Percentiles rank a stretch among this genome's conserved stretches.
phyloP scores from a whole-genome alignment of 352 stramenopile genomes.

The Globisporangium polare region DNA sequence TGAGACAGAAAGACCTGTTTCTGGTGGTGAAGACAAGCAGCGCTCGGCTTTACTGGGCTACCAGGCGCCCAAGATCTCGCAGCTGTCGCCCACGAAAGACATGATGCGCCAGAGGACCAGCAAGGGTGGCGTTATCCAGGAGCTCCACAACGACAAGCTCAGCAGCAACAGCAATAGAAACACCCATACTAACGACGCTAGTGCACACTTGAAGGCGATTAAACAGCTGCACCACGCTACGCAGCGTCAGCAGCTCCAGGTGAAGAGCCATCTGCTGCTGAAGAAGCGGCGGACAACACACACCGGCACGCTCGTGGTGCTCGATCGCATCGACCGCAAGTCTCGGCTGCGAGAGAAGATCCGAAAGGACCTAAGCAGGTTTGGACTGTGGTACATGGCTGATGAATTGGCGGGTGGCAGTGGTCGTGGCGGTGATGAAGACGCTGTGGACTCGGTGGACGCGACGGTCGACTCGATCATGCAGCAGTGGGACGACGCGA shows the following conservation, averaged over 20 bases:
- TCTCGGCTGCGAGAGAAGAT: constrained; percentile 42
- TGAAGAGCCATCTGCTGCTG: constrained; percentile 11
- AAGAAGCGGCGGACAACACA: constrained; percentile 28
- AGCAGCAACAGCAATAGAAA: constrained; percentile 2
- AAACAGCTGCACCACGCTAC: constrained; percentile 5
- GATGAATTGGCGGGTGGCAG: neutral
- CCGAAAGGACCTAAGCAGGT: constrained; percentile 50
- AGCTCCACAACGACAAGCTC: neutral
- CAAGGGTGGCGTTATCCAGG: constrained; percentile 7
- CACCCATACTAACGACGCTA: neutral
- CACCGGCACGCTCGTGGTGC: constrained; percentile 25
- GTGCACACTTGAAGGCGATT: neutral
- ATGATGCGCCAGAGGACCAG: constrained; percentile 1
- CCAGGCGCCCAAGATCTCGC: constrained; percentile 42
- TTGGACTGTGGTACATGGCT: constrained; percentile 49
- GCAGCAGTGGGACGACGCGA: constrained; percentile 38
- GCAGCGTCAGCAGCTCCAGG: constrained; percentile 16
- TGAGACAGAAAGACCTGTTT: neutral
- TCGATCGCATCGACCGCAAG: constrained; percentile 27
- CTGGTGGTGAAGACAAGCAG: neutral
- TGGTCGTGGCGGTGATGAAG: neutral
- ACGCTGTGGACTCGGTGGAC: constrained; percentile 45
- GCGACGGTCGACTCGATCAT: constrained; percentile 54
- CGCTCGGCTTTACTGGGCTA: neutral
- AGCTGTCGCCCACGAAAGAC: constrained; percentile 23